Evolutionary conservation across 2,329 filamentous ascomycete genomes (phyloP).

Genomic region (Metarhizium anisopliae): DNA sequence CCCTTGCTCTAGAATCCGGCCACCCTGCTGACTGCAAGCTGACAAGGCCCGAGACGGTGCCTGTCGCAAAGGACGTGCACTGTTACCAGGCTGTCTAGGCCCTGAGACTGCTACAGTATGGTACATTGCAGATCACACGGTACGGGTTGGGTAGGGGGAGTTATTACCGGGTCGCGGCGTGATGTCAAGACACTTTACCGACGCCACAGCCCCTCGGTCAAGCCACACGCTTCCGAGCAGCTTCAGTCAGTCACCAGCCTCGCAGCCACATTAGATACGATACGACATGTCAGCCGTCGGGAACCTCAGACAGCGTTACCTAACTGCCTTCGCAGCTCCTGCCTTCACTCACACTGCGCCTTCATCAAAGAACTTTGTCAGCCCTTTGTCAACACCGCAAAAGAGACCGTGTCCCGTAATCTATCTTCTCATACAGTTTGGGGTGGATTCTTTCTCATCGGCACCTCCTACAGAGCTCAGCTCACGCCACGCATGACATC

Average conservation of each 20-base stretch:
- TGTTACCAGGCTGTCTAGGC: not conserved
- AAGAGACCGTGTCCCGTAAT: not conserved
- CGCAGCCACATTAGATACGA: not conserved
- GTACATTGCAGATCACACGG: not conserved
- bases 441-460: not conserved
- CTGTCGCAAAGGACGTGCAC: not conserved
- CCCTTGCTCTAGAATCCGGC: not conserved
- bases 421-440: not conserved
- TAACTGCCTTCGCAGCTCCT: not conserved
- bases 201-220: slow-evolving; percentile 1
- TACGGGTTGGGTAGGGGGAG: slow-evolving; percentile 7
- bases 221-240: not conserved
- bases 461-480: not conserved
- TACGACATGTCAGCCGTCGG: not conserved
- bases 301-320: not conserved
- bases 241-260: not conserved
- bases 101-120: not conserved
- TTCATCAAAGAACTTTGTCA: not conserved
- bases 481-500: not conserved
- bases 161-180: not conserved
- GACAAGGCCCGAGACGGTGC: not conserved
- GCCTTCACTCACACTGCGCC: not conserved
- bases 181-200: slow-evolving; percentile 1
- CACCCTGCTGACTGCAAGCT: not conserved
- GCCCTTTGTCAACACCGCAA: not conserved